These are phyloP conservation scores for Lactarius hatsudake DNA, from an alignment of 768 basidiomycete species.

Conservation along the genomic window DNA sequence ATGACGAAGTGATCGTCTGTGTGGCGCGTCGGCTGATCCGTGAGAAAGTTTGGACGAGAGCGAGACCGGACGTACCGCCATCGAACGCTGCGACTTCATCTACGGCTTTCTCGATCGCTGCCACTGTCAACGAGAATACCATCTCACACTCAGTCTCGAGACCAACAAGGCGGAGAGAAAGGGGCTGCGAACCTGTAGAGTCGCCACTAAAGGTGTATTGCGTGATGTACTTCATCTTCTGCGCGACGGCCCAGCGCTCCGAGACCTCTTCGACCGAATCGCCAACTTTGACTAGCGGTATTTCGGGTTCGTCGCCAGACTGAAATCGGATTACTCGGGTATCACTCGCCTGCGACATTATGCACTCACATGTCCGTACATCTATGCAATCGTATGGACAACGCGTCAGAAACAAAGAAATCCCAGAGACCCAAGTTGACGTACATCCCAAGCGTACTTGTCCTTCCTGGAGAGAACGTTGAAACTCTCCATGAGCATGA, in stretches of 20 bases:
- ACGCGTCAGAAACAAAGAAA: slow-evolving; percentile 2
- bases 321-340: slow-evolving; percentile 27
- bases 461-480: slow-evolving; percentile 60
- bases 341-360: background rate
- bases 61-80: slow-evolving; percentile 42
- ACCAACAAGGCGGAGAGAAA: slow-evolving; percentile 12
- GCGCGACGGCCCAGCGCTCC: slow-evolving; percentile 63
- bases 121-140: slow-evolving; percentile 40
- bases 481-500: slow-evolving; percentile 74
- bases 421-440: slow-evolving; percentile 30
- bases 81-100: slow-evolving; percentile 58
- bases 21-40: background rate
- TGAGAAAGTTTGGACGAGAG: background rate
- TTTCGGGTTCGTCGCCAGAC: slow-evolving; percentile 64
- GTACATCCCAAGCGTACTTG: slow-evolving; percentile 75
- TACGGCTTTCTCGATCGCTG: slow-evolving; percentile 64
- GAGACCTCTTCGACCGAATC: slow-evolving; percentile 51
- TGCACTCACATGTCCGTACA: slow-evolving; percentile 58
- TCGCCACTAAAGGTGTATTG: slow-evolving; percentile 71
- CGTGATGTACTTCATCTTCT: slow-evolving; percentile 67
- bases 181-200: slow-evolving; percentile 47
- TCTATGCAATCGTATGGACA: slow-evolving; percentile 36
- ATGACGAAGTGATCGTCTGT: slow-evolving; percentile 72
- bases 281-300: slow-evolving; percentile 49
- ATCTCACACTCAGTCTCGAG: background rate